Evolutionary conservation across 108 stramenopile species (phyloP).

Genomic region (Aurantiochytrium sp.): DNA sequence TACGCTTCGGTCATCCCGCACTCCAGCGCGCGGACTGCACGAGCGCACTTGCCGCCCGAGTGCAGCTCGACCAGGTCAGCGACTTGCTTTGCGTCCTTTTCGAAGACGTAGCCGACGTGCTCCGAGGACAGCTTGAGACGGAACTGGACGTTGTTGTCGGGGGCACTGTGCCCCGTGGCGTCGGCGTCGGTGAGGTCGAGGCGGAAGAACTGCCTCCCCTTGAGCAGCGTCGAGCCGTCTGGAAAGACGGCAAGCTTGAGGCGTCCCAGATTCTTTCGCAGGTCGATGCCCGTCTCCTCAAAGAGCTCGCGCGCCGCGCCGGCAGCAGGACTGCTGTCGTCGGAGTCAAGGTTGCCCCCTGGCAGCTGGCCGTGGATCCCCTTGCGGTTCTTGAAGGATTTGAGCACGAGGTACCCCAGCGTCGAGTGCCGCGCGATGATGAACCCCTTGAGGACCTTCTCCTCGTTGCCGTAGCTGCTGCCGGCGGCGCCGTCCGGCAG

Average conservation of each 20-base stretch:
- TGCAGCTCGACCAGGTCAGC: neutral
- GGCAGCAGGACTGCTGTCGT: neutral
- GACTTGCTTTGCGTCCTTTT: neutral
- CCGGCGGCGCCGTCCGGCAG: too few relatives aligned
- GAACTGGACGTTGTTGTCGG: neutral
- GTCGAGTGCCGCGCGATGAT: neutral
- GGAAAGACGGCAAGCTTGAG: neutral
- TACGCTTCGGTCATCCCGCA: neutral
- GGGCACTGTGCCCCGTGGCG: neutral
- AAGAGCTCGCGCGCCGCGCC: slow-evolving; percentile 7
- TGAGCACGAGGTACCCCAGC: slow-evolving; percentile 20
- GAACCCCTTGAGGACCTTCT: neutral
- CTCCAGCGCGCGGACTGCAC: neutral
- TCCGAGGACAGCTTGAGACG: neutral
- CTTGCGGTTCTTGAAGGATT: neutral
- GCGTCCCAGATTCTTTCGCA: neutral
- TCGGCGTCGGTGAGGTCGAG: neutral
- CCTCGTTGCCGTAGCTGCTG: too few relatives aligned
- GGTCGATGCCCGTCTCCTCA: slow-evolving; percentile 25
- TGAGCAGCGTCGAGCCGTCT: neutral
- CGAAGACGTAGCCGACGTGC: slow-evolving; percentile 22
- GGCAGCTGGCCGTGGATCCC: slow-evolving; percentile 6
- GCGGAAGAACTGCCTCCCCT: neutral
- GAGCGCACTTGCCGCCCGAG: neutral
- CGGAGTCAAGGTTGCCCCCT: neutral